Base-by-base conservation (phyloP, 805 yeast genomes). In the Candida manassasensis region DNA sequence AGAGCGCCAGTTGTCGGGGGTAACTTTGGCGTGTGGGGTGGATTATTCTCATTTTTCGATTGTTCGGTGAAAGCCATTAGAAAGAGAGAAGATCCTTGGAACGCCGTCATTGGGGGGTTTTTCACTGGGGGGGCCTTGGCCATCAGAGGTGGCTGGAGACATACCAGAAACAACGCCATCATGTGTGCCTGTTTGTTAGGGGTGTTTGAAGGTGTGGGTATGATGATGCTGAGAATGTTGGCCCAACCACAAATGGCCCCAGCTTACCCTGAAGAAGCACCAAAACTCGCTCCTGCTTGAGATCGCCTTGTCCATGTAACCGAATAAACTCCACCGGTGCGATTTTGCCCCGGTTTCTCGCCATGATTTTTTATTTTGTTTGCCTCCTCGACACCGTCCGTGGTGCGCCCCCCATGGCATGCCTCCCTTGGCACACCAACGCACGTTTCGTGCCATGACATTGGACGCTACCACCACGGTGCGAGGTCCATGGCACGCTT, bases 21-120 rank as follows among this genome's bases (percentile, higher is more conserved):
- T 56, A 93, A 93, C 65, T 90, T 93, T 55, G 98, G 98, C 69
- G 95, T 86, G 26, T 93, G 98, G 98, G 98, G 98, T 73, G 98
- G 98, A 42, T 70, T 93, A 51, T 93, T 93, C 59, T 87, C 97
- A 21, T 83, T 94, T 10, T 93, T 81, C 57, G 98, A 93, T 64
- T 93, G 98, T 72, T 76, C 89, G 11, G 95, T 93, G 31, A 93
- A 90, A 63, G 96, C 90, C 2, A 77, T 93, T 28, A 84, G 98
- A 72, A 84, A 87, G 64, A 86, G 97, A 71, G 98, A 93, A 63
- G 98, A 93, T 62, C 96, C 97, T 5, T 85, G 95, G 85, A 93
- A 93, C 60, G 96, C 97, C 47, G 89, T 93, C 57, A 81, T 90
- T 55, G 97, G 97, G 21, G 98, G 98, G 39, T 88, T 93, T 59